These are phyloP conservation scores for Gynostemma pentaphyllum DNA, from an alignment of 306 rosid species.

Conservation along the genomic window DNA sequence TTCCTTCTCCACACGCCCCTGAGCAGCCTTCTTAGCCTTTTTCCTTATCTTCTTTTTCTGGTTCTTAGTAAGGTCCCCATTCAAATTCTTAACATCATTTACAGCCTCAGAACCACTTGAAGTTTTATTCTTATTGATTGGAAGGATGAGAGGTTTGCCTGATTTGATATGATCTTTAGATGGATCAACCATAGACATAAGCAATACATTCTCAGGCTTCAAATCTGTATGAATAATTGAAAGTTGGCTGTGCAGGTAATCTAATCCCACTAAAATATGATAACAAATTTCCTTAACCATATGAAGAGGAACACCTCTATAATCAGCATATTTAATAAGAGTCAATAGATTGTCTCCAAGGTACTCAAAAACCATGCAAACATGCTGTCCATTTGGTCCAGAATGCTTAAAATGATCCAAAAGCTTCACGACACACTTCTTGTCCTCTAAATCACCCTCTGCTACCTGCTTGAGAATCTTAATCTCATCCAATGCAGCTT, in stretches of 20 bases:
- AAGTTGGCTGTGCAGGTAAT: constrained; percentile 74
- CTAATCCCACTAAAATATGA: constrained; percentile 71
- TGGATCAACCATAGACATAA: constrained; percentile 53
- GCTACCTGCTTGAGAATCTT: constrained; percentile 73
- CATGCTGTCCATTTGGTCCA: constrained; percentile 85
- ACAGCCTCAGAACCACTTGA: constrained; percentile 23
- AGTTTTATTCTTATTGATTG: constrained; percentile 33
- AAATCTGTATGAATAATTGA: constrained; percentile 81
- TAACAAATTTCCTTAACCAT: constrained; percentile 74
- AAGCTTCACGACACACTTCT: constrained; percentile 80
- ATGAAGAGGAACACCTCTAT: constrained; percentile 52
- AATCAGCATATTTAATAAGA: constrained; percentile 62
- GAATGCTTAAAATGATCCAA: constrained; percentile 86
- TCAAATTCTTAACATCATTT: constrained; percentile 37
- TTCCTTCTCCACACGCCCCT: constrained; percentile 52
- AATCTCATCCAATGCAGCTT: constrained; percentile 86
- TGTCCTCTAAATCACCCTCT: constrained; percentile 62
- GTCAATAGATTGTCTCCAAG: constrained; percentile 84
- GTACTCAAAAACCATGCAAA: constrained; percentile 81
- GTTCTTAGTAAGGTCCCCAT: constrained; percentile 57
- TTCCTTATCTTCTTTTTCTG: constrained; percentile 70
- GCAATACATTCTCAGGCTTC: constrained; percentile 76
- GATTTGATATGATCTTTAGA: constrained; percentile 73
- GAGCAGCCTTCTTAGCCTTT: constrained; percentile 67
- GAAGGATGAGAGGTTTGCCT: constrained; percentile 50